Conservation (phyloP, 345 rosid genomes). For the Hevea brasiliensis region DNA sequence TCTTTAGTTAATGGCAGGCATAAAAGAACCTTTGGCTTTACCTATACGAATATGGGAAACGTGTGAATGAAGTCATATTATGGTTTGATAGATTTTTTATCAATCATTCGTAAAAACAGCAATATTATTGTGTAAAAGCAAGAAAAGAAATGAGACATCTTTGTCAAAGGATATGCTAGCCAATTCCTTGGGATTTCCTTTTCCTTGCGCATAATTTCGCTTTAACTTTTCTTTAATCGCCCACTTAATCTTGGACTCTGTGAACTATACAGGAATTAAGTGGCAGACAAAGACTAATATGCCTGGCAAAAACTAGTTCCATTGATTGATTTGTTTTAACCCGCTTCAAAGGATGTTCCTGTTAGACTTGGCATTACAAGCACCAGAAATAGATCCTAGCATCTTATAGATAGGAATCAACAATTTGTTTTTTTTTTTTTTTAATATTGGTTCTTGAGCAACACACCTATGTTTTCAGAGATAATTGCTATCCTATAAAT, state of each 20-base stretch:
- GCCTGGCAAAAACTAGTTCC: conserved; percentile 8
- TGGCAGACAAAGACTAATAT: conserved; percentile 4
- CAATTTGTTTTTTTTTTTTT: too few relatives aligned
- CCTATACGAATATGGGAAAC: too few relatives aligned
- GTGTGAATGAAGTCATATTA: conserved; percentile 27
- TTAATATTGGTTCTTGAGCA: too few relatives aligned
- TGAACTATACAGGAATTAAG: neutral
- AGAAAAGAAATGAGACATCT: conserved; percentile 14
- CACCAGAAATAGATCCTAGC: neutral
- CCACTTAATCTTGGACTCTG: neutral
- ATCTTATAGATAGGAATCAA: neutral
- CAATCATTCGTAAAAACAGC: neutral
- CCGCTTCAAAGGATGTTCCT: neutral
- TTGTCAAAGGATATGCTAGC: conserved; percentile 1
- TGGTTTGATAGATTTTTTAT: conserved; percentile 13
- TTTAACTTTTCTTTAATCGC: neutral
- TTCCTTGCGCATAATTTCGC: conserved; percentile 1
- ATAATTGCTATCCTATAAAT: too few relatives aligned
- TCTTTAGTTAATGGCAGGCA: neutral
- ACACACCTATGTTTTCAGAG: too few relatives aligned
- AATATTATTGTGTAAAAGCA: neutral
- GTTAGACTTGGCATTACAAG: neutral
- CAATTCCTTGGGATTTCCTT: neutral
- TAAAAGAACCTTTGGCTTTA: neutral
- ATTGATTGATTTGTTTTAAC: neutral